phyloP scores from a whole-genome alignment of 2,329 filamentous ascomycete genomes.

The Xylariaceae sp. region DNA sequence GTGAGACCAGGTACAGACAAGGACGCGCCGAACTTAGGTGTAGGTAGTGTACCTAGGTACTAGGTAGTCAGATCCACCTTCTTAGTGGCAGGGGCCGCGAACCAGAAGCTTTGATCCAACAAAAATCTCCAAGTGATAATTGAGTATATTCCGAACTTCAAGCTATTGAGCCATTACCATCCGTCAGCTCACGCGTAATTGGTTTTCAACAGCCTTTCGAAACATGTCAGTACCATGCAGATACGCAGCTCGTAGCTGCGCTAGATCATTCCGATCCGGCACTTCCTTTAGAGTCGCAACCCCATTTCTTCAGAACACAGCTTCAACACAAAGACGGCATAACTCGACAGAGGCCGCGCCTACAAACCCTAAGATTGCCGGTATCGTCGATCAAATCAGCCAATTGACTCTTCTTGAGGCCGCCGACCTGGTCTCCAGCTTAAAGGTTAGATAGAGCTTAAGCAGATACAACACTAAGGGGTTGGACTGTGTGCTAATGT shows the following conservation, averaged over 20 bases:
- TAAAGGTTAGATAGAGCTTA: conserved; percentile 73
- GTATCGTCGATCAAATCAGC: conserved; percentile 98
- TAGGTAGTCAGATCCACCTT: conserved; percentile 15
- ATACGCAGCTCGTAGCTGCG: conserved; percentile 69
- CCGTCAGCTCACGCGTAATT: conserved; percentile 23
- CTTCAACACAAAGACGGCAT: conserved; percentile 73
- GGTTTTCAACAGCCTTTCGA: conserved; percentile 29
- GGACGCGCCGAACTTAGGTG: neutral
- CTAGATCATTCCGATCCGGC: conserved; percentile 64
- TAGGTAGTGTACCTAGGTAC: too few species aligned
- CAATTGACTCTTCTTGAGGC: conserved; percentile 98
- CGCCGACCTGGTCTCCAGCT: conserved; percentile 88
- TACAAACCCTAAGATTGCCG: conserved; percentile 87
- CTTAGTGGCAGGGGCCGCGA: conserved; percentile 12
- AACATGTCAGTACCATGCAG: conserved; percentile 69
- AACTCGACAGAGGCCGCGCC: conserved; percentile 78
- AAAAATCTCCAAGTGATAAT: conserved; percentile 39
- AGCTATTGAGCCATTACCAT: conserved; percentile 18
- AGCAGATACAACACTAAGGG: neutral
- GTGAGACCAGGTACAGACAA: conserved; percentile 29
- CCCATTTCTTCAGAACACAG: conserved; percentile 55
- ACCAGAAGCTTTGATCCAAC: conserved; percentile 33
- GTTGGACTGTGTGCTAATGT: conserved; percentile 20
- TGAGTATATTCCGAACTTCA: conserved; percentile 32
- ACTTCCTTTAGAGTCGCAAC: conserved; percentile 54